These are phyloP conservation scores for Combretum micranthum DNA, from an alignment of 345 rosid species.

Conservation along the genomic window DNA sequence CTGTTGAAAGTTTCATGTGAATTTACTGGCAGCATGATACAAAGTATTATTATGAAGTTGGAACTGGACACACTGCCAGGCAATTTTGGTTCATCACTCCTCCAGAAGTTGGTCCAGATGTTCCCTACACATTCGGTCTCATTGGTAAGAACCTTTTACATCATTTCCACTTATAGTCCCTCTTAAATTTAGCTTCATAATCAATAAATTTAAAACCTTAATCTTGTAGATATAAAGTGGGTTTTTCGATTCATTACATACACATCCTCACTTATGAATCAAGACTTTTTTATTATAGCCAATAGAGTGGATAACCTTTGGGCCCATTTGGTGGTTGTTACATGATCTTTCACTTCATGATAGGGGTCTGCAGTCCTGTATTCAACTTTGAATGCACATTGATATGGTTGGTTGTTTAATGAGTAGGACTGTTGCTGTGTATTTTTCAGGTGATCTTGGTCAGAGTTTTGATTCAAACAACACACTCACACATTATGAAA, in stretches of 20 bases:
- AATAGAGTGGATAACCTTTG: too few relatives aligned
- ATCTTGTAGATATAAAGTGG: too few relatives aligned
- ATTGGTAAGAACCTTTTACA: constrained; percentile 23
- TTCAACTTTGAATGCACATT: too few relatives aligned
- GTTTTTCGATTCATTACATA: too few relatives aligned
- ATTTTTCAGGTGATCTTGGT: constrained; percentile 82
- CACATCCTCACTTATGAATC: too few relatives aligned
- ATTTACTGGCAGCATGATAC: constrained; percentile 38
- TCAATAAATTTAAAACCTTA: too few relatives aligned
- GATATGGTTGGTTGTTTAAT: neutral
- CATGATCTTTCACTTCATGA: too few relatives aligned
- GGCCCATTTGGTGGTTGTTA: too few relatives aligned
- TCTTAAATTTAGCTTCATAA: too few relatives aligned
- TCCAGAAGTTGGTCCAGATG: constrained; percentile 59
- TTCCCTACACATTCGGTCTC: constrained; percentile 56
- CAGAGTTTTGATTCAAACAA: constrained; percentile 80
- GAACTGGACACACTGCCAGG: constrained; percentile 35
- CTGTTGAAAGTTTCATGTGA: neutral
- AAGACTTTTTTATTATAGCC: too few relatives aligned
- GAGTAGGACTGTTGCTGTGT: neutral
- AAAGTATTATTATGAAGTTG: constrained; percentile 58
- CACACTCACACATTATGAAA: constrained; percentile 75
- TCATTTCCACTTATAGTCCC: neutral
- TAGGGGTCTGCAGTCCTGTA: too few relatives aligned
- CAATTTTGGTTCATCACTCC: constrained; percentile 68